Conservation (phyloP, 495 filamentous ascomycete species). For the Penicillium roqueforti region DNA sequence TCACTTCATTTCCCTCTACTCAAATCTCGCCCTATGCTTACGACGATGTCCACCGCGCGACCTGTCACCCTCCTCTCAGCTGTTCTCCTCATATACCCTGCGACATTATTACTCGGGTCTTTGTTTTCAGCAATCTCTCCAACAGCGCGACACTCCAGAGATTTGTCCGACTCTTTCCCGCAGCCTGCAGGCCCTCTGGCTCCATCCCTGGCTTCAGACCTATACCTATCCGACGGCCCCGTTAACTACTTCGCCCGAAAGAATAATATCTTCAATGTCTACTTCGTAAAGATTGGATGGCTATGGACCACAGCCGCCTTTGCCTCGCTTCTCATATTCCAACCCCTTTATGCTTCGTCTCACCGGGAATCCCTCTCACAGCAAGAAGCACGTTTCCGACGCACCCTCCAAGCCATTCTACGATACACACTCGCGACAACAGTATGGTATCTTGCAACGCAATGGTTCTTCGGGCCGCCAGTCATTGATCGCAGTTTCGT, state of each 20-base stretch:
- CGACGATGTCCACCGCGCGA: conserved; percentile 22
- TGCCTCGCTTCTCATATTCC: conserved; percentile 54
- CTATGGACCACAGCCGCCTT: conserved; percentile 78
- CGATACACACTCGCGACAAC: conserved; percentile 68
- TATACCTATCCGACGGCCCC: conserved; percentile 28
- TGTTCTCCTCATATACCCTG: conserved; percentile 65
- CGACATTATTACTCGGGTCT: conserved; percentile 71
- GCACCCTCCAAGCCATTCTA: conserved; percentile 45
- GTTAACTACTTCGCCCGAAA: conserved; percentile 90
- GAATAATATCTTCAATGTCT: conserved; percentile 79
- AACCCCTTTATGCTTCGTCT: conserved; percentile 41
- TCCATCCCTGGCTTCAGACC: conserved; percentile 44
- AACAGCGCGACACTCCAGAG: conserved; percentile 42
- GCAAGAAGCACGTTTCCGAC: conserved; percentile 24
- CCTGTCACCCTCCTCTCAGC: conserved; percentile 21
- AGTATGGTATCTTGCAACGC: conserved; percentile 78
- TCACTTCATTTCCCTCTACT: not conserved
- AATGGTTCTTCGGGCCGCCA: conserved; percentile 92
- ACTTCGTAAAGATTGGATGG: conserved; percentile 96
- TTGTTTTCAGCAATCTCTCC: conserved; percentile 76
- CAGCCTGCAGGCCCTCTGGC: conserved; percentile 57
- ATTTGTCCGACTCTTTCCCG: conserved; percentile 22
- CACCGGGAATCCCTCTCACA: conserved; percentile 17
- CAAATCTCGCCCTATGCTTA: not conserved
- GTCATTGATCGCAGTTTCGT: conserved; percentile 83